Base-by-base conservation (phyloP, 2,329 filamentous ascomycete genomes). In the Thielaviopsis ethacetica region DNA sequence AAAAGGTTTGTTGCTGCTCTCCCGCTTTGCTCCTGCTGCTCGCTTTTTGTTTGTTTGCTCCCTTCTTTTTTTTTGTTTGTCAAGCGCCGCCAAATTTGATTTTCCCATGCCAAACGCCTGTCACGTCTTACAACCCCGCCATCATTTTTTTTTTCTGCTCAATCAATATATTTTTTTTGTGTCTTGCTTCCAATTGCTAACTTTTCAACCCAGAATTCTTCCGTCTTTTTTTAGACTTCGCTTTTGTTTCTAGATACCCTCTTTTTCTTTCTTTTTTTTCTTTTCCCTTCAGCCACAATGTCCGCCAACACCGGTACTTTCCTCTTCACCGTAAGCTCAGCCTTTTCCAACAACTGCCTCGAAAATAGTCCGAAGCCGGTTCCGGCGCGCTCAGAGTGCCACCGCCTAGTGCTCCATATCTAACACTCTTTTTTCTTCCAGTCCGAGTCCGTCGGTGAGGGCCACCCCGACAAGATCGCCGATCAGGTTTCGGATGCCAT, bases 401-500 rank as follows among this genome's bases (percentile, higher is more conserved):
- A 34, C 15, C 12, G 26, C 9, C 13, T 21, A 2, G n/a, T 34
- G 10, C 6, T 34, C 30, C 6, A 34, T 34, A 34, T 38, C 61
- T 58, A 58, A 67, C 70, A 63, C 68, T 64, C 58, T 52, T 4
- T 24, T 52, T 54, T 53, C 52, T n/a, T 56, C 9, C 63, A 84
- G 81, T 93, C 87, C 73, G 88, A 93, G 76, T 91, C 87, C 61
- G 88, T 91, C 69, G 88, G 87, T 71, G 88, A 91, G 76, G 87
- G 88, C 66, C 90, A 95, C 78, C 88, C 90, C 69, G 90, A 95
- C 76, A 95, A 95, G 86, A 95, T 95, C 72, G 88, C 87, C 74
- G 93, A 98, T 73, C 93, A 98, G 80, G 88, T 97, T 70, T 97
- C 91, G 64, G 93, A 98, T 78, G 91, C 93, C 68, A 83, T 98